Evolutionary conservation across 2,329 filamentous ascomycete genomes (phyloP), one percentile per base, ranked within the genome.

Genomic region (Byssoonygena ceratinophila): DNA sequence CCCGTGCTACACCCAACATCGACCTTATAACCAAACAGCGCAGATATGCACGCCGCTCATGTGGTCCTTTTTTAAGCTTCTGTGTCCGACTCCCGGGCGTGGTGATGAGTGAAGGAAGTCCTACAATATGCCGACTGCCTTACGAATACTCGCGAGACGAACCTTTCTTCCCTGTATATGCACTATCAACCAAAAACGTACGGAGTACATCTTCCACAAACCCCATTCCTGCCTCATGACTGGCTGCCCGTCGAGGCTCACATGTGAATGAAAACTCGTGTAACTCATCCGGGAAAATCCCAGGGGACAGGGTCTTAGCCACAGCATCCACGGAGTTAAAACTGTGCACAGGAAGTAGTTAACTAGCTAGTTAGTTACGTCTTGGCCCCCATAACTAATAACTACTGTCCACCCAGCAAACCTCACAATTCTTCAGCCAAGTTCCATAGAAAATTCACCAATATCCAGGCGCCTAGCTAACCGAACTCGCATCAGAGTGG

Each of bases 231-330:
- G 23, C 25, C 23, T 16, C 34, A 31, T 49, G 23, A 41, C 46
- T 50, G 36, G 46, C 34, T 32, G 34, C 36, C 27, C 5, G 11
- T 7, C n/a, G 32, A 22, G 25, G 32, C 25, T 40, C 23, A 22
- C 46, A 50, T 50, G 46, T 50, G 46, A 50, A 41, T 31, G 14
- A 1, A 29, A 9, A 6, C 14, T 18, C 23, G 46, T 50, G 46
- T 50, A 50, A 50, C 46, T 20, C 18, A 6, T n/a, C 29, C 8
- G n/a, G 2, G n/a, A 8, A 25, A 46, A 31, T 31, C 25, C 16
- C 20, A 23, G 18, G 14, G n/a, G n/a, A n/a, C n/a, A n/a, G n/a
- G n/a, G n/a, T n/a, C n/a, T n/a, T n/a, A n/a, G n/a, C n/a, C n/a
- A n/a, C n/a, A n/a, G n/a, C n/a, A n/a, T n/a, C n/a, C n/a, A n/a